Conservation (phyloP, 2,329 filamentous ascomycete genomes). For the Pseudogymnoascus sp. region DNA sequence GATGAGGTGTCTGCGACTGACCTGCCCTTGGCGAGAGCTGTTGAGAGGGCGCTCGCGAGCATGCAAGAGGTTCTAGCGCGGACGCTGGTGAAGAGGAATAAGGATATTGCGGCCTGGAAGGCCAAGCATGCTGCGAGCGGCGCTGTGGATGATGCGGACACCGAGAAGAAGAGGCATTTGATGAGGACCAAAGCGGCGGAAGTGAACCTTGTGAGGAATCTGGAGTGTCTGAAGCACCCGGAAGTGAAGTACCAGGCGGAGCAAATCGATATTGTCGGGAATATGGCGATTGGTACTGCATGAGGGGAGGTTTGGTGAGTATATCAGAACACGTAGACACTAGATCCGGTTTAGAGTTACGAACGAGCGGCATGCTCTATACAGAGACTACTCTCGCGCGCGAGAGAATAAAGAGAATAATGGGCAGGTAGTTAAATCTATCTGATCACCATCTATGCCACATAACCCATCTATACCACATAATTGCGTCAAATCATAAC, state of each 20-base stretch:
- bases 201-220: slow-evolving; percentile 71
- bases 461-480: slow-evolving; percentile 6
- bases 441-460: slow-evolving; percentile 4
- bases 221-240: slow-evolving; percentile 61
- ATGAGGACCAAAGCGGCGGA: slow-evolving; percentile 79
- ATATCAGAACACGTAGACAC: neutral
- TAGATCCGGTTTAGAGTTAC: neutral
- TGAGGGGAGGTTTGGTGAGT: neutral
- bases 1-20: slow-evolving; percentile 63
- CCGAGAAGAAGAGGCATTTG: slow-evolving; percentile 47
- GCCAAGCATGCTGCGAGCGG: slow-evolving; percentile 34
- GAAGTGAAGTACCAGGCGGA: slow-evolving; percentile 54
- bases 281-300: neutral
- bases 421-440: neutral
- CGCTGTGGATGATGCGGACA: slow-evolving; percentile 32
- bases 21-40: slow-evolving; percentile 74
- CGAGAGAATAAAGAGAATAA: neutral
- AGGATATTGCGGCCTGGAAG: slow-evolving; percentile 50
- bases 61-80: slow-evolving; percentile 80
- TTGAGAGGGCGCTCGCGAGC: slow-evolving; percentile 79
- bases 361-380: neutral
- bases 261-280: slow-evolving; percentile 30
- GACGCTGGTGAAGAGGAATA: slow-evolving; percentile 59
- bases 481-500: slow-evolving; percentile 2
- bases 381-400: neutral